Evolutionary conservation across 257 asterid species (phyloP).

Genomic region (Craterostigma plantagineum): DNA sequence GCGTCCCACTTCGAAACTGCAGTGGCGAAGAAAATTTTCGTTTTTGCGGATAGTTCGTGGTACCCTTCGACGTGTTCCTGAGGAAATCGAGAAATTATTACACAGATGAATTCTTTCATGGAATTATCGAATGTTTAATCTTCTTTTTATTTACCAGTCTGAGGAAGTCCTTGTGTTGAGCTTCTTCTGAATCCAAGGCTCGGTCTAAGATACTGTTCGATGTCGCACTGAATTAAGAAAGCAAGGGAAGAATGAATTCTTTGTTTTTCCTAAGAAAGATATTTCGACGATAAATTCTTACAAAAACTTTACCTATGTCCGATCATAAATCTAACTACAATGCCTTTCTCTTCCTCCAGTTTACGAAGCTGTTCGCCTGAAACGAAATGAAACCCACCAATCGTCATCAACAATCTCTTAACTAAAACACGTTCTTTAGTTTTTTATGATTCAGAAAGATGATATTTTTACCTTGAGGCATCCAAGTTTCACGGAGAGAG

Average conservation of each 20-base stretch:
- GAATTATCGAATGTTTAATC: too few species aligned
- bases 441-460: background rate
- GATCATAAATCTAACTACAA: constrained; percentile 43
- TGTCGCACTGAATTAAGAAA: constrained; percentile 9
- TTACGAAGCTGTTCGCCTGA: constrained; percentile 36
- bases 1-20: constrained; percentile 61
- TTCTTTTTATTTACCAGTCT: constrained; percentile 13
- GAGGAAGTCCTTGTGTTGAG: constrained; percentile 35
- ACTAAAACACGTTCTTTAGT: constrained; percentile 4
- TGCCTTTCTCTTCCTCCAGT: constrained; percentile 48
- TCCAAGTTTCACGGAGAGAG: constrained; percentile 89
- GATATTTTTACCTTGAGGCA: constrained; percentile 72
- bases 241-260: too few species aligned
- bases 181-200: constrained; percentile 36
- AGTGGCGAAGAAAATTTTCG: constrained; percentile 39
- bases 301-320: constrained; percentile 18
- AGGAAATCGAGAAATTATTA: too few species aligned
- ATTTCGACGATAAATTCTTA: too few species aligned
- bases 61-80: constrained; percentile 43
- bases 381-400: background rate
- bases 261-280: too few species aligned
- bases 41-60: constrained; percentile 47
- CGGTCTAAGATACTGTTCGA: constrained; percentile 38
- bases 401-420: too few species aligned
- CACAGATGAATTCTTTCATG: too few species aligned